Base-by-base conservation (phyloP, 2,329 filamentous ascomycete species). In the Xylariaceae sp. region DNA sequence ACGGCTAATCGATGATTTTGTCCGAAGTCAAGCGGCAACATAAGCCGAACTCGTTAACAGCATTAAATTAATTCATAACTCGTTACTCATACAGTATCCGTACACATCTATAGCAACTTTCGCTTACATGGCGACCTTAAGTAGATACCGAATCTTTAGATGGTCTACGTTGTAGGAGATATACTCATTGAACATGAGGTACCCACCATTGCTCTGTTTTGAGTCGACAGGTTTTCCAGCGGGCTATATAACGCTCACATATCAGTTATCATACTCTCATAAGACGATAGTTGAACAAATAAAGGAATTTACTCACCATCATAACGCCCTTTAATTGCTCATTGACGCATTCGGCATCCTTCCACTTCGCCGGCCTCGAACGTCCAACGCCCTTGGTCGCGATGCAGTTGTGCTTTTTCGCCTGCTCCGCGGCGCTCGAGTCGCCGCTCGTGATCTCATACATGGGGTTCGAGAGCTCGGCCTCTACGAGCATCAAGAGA, bases 401-500 rank as follows among this genome's bases (percentile, higher is more conserved):
- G 47, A 84, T 75, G 67, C 83, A 80, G 23, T 86, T 86, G 2
- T 81, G 73, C 8, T 76, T 71, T 60, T 83, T 84, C 0, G 88
- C 89, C 28, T 80, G 77, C 7, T 84, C 78, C 0, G 82, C 87
- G 0, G 91, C 91, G 8, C 78, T 72, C 68, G 83, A 90, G 43
- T 84, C 82, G 2, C 83, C 73, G 7, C 76, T 0, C 0, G 73
- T 76, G 3, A 92, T 80, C 67, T 88, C 81, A 54, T 87, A 82
- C 78, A 92, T 87, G 0, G 91, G 91, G 29, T 87, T 75, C 5
- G 91, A 91, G 4, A 96, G 80, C 74, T 92, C 88, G 4, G 90
- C 91, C 67, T 96, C 91, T 64, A 91, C 94, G 1, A 96, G 85
- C 11, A 96, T 79, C 3, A 96, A 78, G 3, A 96, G 78, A 0